Base-by-base conservation (phyloP, 768 basidiomycete genomes). In the Fomitopsis pulvina region DNA sequence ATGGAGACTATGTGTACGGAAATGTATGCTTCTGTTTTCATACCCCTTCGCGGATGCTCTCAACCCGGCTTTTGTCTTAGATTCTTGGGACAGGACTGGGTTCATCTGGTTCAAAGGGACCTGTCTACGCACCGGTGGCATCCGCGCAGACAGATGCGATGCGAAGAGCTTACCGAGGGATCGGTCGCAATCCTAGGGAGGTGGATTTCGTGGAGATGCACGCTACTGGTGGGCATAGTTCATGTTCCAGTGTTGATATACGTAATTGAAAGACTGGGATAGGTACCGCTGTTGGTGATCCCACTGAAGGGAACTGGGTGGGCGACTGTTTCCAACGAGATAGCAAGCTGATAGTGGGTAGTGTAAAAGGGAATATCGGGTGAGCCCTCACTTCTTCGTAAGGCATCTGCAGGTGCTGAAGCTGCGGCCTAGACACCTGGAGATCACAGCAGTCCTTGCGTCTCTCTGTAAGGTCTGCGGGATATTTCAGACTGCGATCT, bases 141-240 rank as follows among this genome's bases (percentile, higher is more conserved):
- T 59, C 58, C 2, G 59, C 69, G 4, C 73, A 73, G 48, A 59
- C 53, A 16, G 59, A 65, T 20, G 69, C 70, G 2, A 75, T 75
- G 65, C 52, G 41, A 2, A 56, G 57, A 18, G 73, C 72, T 2
- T 76, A 64, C 53, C 37, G 55, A 14, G 54, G 59, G 3, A 64
- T 66, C 2, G 58, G 62, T 1, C 59, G 64, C 21, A 46, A 46
- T n/a, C 72, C 72, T 2, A 49, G 47, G 1, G 73, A 78, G 21
- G 71, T 72, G 2, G 76, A 76, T 50, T 79, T 65, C 52, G 64
- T 78, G 0, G 77, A 78, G 56, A 52, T 74, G 9, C 77, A 79
- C 50, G 75, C 72, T 20, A 77, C 77, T n/a, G 76, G 29, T 30
- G 29, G 14, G 29, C 29, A 30, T 14, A 30, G 29, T 14, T 30